Base-by-base conservation (phyloP, 495 filamentous ascomycete genomes). In the Penicillium subrubescens region DNA sequence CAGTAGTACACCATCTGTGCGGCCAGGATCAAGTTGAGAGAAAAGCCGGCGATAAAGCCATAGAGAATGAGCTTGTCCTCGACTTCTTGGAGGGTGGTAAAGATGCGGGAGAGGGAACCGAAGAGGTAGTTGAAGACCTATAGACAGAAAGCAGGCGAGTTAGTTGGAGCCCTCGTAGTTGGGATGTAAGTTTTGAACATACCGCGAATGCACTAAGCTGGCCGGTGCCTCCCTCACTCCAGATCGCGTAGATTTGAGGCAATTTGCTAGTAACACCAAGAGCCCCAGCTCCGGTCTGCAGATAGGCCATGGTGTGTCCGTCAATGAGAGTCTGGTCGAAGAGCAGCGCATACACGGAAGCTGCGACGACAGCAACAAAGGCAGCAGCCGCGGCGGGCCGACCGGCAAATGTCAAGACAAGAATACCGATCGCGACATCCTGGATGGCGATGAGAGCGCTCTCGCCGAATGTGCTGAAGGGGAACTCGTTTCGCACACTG, bases 41-140 rank as follows among this genome's bases (percentile, higher is more conserved):
- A 78, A 74, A 96, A 97, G 25, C 91, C 96, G 2, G 91, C 92
- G 51, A 97, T 75, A 83, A 95, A 97, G 25, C 93, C 90, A 74
- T 94, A 97, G 17, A 99, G 85, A 67, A 99, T 97, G 60, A 98
- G 82, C 75, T 91, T 91, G 77, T 99, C 95, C 68, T 95, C 89
- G 64, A 97, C 93, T 82, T 99, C 95, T 71, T 97, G 92, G 54
- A 98, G 77, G 3, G 96, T 99, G 21, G 95, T 99, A 77, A 97
- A 97, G 81, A 99, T 96, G 70, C 95, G 89, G 14, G 92, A 90
- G 43, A 97, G 87, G 61, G 92, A 95, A 14, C 95, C 95, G 70
- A 86, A 81, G 69, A 99, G 92, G 77, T 97, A 99, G 83, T 96
- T 97, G 83, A 98, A 97, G 57, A 99, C 93, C 94, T 98, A 69